These are phyloP conservation scores for Nicotiana tomentosiformis DNA, from an alignment of 257 asterid species.

Conservation along the genomic window DNA sequence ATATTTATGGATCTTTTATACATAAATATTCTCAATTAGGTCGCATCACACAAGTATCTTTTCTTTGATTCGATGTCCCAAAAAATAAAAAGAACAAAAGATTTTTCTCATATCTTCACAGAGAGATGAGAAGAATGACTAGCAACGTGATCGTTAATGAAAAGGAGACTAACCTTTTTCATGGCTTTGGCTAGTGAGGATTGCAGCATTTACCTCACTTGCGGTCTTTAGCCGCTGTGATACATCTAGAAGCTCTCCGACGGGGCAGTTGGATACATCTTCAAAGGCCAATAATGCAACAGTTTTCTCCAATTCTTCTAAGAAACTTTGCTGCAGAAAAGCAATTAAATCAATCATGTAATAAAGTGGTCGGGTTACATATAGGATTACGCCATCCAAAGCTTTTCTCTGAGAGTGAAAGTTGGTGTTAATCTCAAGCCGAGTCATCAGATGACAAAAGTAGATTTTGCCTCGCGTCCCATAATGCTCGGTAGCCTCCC, in stretches of 20 bases:
- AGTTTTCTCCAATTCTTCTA: conserved; percentile 84
- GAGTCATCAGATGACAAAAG: not conserved
- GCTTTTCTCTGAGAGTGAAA: not conserved
- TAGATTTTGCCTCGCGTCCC: not conserved
- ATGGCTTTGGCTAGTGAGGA: conserved; percentile 83
- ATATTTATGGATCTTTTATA: not conserved
- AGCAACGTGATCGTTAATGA: not conserved
- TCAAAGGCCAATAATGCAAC: conserved; percentile 81
- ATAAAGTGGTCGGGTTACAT: not conserved
- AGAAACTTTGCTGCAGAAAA: conserved; percentile 51
- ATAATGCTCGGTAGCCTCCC: not conserved
- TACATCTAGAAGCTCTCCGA: conserved; percentile 61
- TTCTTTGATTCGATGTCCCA: not conserved
- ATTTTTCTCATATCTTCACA: not conserved
- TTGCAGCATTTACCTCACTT: conserved; percentile 82
- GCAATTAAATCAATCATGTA: not conserved
- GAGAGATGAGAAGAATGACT: not conserved
- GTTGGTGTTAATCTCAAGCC: not conserved
- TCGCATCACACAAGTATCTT: not conserved
- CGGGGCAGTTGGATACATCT: conserved; percentile 63
- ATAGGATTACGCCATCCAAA: not conserved
- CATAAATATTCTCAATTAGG: not conserved
- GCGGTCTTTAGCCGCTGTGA: conserved; percentile 86
- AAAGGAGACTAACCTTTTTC: conserved; percentile 63
- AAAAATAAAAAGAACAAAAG: not conserved